A percentile compares a stretch with the other conserved stretches of the same genome.
These are phyloP conservation scores for Boletus tylopilopsis DNA, from an alignment of 768 basidiomycete genomes.

Conservation along the genomic window DNA sequence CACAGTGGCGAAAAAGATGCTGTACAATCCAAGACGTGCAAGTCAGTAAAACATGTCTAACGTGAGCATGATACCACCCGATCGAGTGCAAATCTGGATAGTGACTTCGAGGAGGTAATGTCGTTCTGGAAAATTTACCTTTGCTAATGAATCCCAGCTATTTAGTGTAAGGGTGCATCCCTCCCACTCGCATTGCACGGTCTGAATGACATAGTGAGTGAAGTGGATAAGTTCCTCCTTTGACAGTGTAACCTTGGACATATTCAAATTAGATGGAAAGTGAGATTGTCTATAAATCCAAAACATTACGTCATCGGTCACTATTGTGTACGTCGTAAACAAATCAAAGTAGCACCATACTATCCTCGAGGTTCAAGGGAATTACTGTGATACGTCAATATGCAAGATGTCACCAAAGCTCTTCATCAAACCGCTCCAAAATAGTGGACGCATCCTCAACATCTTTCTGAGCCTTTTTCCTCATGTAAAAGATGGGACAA, in stretches of 20 bases:
- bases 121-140: slow-evolving; percentile 29
- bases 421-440: slow-evolving; percentile 80
- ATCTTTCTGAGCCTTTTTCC: slow-evolving; percentile 98
- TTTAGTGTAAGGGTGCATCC: slow-evolving; percentile 24
- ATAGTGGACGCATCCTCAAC: slow-evolving; percentile 80
- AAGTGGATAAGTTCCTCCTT: slow-evolving; percentile 17
- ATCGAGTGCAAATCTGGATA: slow-evolving; percentile 7
- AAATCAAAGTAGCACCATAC: background rate
- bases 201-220: slow-evolving; percentile 23
- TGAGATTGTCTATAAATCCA: too few species aligned
- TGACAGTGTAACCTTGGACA: slow-evolving; percentile 19
- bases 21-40: slow-evolving; percentile 3
- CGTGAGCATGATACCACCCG: background rate
- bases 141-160: slow-evolving; percentile 26
- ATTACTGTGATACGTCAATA: too few species aligned
- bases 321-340: too few species aligned
- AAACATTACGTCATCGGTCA: too few species aligned
- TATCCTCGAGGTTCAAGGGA: too few species aligned
- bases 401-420: slow-evolving; percentile 51
- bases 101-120: slow-evolving; percentile 1
- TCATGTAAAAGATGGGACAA: slow-evolving; percentile 98
- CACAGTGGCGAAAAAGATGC: slow-evolving; percentile 28
- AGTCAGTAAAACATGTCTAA: slow-evolving; percentile 6
- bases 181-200: slow-evolving; percentile 29
- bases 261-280: slow-evolving; percentile 11